Percentiles rank a stretch among this genome's conserved stretches.
Conservation (phyloP, 176 grass and related monocot genomes). For the Paspalum vaginatum region DNA sequence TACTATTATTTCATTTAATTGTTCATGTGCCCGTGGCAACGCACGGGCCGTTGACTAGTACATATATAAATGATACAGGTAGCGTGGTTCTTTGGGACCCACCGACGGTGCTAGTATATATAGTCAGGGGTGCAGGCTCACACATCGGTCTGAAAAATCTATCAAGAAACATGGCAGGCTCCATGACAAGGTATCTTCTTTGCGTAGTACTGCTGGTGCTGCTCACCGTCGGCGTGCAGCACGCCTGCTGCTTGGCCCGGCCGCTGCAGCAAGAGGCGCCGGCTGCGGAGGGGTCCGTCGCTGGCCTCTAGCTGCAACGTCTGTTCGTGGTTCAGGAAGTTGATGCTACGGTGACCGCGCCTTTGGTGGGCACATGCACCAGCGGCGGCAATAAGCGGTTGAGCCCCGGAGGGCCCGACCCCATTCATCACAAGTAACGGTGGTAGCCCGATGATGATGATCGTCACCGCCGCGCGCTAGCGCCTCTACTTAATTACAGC, state of each 20-base stretch:
- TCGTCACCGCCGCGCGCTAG: no score
- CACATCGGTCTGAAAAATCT: not conserved
- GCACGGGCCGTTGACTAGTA: no score
- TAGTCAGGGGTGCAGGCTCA: not conserved
- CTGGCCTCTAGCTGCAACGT: no score
- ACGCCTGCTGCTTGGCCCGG: not conserved
- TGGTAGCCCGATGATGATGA: not conserved
- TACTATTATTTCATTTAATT: no score
- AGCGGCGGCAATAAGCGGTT: constrained; percentile 5
- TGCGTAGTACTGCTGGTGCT: not conserved
- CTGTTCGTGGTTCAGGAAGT: no score
- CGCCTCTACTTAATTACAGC: no score
- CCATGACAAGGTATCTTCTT: not conserved
- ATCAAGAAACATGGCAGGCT: not conserved
- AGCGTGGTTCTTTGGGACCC: no score
- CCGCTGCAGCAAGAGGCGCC: not conserved
- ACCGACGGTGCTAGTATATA: no score
- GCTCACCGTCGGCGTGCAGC: not conserved
- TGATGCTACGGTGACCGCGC: no score
- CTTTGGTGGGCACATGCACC: not conserved
- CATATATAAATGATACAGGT: no score
- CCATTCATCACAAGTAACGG: constrained; percentile 14
- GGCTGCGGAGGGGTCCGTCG: no score
- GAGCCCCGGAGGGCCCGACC: constrained; percentile 27
- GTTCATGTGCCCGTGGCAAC: no score